Evolutionary conservation across 768 basidiomycete genomes (phyloP).

Genomic region (Gloeophyllum trabeum): DNA sequence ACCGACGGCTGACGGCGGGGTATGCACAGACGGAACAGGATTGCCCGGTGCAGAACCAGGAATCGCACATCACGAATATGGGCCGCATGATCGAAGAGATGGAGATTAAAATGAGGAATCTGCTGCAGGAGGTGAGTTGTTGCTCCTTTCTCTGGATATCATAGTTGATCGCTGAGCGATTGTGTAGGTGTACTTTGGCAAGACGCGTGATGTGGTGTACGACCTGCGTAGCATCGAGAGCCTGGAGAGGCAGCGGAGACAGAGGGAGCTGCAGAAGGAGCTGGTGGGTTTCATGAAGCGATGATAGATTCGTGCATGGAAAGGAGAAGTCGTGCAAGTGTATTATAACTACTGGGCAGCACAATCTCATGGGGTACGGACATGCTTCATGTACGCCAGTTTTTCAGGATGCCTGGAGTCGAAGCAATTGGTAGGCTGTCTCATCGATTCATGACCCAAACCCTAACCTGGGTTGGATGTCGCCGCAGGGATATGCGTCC

Average conservation of each 20-base stretch:
- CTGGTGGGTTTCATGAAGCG: conserved; percentile 79
- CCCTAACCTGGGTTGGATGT: too few species aligned
- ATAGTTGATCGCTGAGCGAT: neutral
- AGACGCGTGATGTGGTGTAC: conserved; percentile 91
- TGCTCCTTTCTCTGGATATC: too few species aligned
- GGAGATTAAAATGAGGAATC: conserved; percentile 98
- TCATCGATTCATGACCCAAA: too few species aligned
- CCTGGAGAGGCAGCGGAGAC: conserved; percentile 67
- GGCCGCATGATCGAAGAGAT: conserved; percentile 96
- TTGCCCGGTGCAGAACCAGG: conserved; percentile 64
- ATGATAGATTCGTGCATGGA: conserved; percentile 15
- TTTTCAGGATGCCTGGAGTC: too few species aligned
- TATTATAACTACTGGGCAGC: too few species aligned
- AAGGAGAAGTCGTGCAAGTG: too few species aligned
- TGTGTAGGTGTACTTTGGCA: conserved; percentile 81
- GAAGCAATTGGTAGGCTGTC: too few species aligned
- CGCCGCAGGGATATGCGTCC: too few species aligned
- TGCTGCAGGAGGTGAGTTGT: conserved; percentile 66
- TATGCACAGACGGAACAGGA: conserved; percentile 85
- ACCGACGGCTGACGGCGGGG: too few species aligned
- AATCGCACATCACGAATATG: conserved; percentile 88
- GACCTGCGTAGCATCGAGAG: conserved; percentile 86
- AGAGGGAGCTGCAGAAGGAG: conserved; percentile 85
- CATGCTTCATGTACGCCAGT: too few species aligned
- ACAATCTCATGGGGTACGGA: too few species aligned